phyloP scores from a whole-genome alignment of 164 flowering plant species.

The Tinospora cordifolia region DNA sequence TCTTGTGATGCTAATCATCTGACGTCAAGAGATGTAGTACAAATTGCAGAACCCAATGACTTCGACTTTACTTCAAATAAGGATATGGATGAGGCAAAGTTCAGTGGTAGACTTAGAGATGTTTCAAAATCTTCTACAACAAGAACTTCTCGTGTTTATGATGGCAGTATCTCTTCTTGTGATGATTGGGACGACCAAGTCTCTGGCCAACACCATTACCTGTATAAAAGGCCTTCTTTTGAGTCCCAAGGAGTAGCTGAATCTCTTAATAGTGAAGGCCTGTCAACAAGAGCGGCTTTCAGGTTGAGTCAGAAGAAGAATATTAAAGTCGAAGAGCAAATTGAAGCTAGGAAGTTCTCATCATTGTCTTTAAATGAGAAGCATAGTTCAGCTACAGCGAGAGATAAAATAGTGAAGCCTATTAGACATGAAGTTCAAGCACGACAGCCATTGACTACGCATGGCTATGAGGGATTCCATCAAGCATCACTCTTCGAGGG shows the following conservation, averaged over 20 bases:
- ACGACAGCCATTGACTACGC: slow-evolving; percentile 3
- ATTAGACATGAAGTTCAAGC: slow-evolving; percentile 10
- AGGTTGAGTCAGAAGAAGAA: slow-evolving; percentile 9
- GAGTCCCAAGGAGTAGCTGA: slow-evolving; percentile 15
- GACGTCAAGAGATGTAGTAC: slow-evolving; percentile 23
- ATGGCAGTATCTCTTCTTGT: slow-evolving; percentile 55
- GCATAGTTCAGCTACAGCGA: slow-evolving; percentile 8
- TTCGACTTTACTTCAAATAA: slow-evolving; percentile 23
- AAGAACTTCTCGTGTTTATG: slow-evolving; percentile 38
- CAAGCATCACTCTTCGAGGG: slow-evolving; percentile 23
- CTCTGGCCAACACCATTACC: slow-evolving; percentile 15
- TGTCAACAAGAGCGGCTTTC: slow-evolving; percentile 18
- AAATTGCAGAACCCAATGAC: slow-evolving; percentile 16
- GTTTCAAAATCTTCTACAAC: slow-evolving; percentile 29
- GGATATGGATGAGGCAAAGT: slow-evolving; percentile 8
- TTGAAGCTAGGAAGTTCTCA: slow-evolving; percentile 16
- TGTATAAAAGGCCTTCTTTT: slow-evolving; percentile 12
- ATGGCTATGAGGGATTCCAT: slow-evolving; percentile 8
- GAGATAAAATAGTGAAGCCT: slow-evolving; percentile 18
- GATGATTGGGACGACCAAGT: slow-evolving; percentile 45
- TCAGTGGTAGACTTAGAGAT: slow-evolving; percentile 16
- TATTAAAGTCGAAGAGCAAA: slow-evolving; percentile 17
- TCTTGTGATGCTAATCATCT: slow-evolving; percentile 15
- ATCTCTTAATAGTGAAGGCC: slow-evolving; percentile 15
- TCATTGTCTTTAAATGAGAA: slow-evolving; percentile 17